phyloP scores from a whole-genome alignment of 805 yeast genomes.

The Spathaspora passalidarum region DNA sequence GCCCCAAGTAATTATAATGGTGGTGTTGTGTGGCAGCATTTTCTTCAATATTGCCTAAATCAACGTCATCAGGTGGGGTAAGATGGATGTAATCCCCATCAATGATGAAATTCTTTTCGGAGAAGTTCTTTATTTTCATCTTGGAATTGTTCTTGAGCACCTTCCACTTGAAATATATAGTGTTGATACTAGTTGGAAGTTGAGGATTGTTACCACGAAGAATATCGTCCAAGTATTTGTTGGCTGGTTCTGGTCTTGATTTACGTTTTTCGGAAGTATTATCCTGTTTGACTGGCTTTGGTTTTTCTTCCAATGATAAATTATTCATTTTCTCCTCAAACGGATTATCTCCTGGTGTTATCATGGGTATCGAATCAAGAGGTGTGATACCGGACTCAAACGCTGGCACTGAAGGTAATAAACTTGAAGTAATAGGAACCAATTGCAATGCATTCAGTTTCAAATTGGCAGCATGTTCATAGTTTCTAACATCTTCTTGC shows the following conservation, averaged over 20 bases:
- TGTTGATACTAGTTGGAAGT: constrained; percentile 36
- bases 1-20: constrained; percentile 36
- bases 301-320: neutral
- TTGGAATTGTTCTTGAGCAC: constrained; percentile 90
- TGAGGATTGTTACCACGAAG: constrained; percentile 24
- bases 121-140: constrained; percentile 60
- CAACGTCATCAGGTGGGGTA: constrained; percentile 77
- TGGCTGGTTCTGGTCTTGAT: constrained; percentile 3
- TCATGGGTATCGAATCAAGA: constrained; percentile 15
- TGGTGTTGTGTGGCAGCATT: constrained; percentile 22
- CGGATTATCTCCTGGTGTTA: constrained; percentile 18
- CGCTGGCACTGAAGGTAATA: constrained; percentile 3
- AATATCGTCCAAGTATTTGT: constrained; percentile 29
- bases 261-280: neutral
- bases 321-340: constrained; percentile 15
- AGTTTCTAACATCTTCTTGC: constrained; percentile 8
- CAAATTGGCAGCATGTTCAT: constrained; percentile 12
- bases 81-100: constrained; percentile 95
- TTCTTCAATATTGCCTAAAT: constrained; percentile 13
- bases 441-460: constrained; percentile 17
- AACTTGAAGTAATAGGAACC: constrained; percentile 12
- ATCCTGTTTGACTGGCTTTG: neutral
- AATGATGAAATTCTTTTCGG: constrained; percentile 78
- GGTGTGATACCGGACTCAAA: constrained; percentile 28
- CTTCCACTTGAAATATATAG: constrained; percentile 77